Percentiles rank a stretch among this genome's conserved stretches.
Conservation (phyloP, 1,139 yeast genomes). For the Yamadazyma atmosphaerica region DNA sequence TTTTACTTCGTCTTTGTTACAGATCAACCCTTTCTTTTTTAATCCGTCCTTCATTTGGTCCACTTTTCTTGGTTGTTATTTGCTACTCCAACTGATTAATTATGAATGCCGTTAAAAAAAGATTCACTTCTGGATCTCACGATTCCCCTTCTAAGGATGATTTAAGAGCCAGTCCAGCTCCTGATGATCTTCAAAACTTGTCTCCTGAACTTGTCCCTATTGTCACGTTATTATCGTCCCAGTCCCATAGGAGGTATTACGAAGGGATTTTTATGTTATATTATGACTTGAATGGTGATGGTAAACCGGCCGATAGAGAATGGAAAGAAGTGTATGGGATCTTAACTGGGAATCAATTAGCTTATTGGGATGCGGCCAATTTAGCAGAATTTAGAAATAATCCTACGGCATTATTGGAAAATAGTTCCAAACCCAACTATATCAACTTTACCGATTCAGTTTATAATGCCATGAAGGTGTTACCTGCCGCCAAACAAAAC, state of each 20-base stretch:
- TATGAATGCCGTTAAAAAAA: constrained; percentile 24
- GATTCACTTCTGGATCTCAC: constrained; percentile 18
- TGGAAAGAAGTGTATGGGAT: constrained; percentile 96
- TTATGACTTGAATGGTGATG: constrained; percentile 77
- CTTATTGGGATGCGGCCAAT: constrained; percentile 87
- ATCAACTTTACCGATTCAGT: constrained; percentile 89
- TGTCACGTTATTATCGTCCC: constrained; percentile 70
- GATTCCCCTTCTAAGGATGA: constrained; percentile 16
- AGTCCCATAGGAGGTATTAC: constrained; percentile 67
- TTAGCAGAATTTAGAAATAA: constrained; percentile 53
- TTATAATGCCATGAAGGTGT: constrained; percentile 66
- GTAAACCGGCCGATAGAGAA: constrained; percentile 75
- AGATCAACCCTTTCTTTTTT: neutral
- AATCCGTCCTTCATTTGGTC: neutral
- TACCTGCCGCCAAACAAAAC: constrained; percentile 64
- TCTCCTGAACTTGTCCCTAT: constrained; percentile 78
- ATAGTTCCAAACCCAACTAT: constrained; percentile 77
- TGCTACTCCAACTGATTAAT: neutral
- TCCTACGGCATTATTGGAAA: constrained; percentile 52
- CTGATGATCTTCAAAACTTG: constrained; percentile 24
- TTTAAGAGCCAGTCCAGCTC: constrained; percentile 8
- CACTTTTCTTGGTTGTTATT: neutral
- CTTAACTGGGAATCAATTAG: constrained; percentile 84
- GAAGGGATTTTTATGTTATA: constrained; percentile 76
- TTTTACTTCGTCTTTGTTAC: neutral